These are phyloP conservation scores for Globisporangium megalacanthum DNA, from an alignment of 352 stramenopile genomes.

Conservation along the genomic window DNA sequence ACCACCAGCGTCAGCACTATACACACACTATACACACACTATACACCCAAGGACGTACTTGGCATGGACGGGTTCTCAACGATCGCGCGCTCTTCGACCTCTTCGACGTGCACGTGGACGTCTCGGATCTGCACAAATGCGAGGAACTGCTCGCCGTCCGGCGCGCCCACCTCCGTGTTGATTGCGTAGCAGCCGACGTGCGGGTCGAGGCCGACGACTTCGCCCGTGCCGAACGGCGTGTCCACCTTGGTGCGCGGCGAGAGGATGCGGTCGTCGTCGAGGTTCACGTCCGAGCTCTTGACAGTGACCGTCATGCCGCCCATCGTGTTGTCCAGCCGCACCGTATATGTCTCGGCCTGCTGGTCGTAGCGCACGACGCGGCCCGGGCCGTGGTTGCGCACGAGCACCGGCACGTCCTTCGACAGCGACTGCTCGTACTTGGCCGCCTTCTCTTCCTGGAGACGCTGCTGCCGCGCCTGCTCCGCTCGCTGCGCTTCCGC, in stretches of 20 bases:
- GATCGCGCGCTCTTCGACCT: slow-evolving; percentile 74
- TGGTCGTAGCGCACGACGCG: slow-evolving; percentile 78
- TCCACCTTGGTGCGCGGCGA: slow-evolving; percentile 81
- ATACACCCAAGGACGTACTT: slow-evolving; percentile 38
- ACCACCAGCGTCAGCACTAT: slow-evolving; percentile 11
- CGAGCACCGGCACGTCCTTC: slow-evolving; percentile 82
- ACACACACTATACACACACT: slow-evolving; percentile 1
- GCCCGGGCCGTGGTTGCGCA: slow-evolving; percentile 63
- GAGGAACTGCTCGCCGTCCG: slow-evolving; percentile 75
- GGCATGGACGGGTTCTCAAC: slow-evolving; percentile 73
- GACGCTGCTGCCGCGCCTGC: slow-evolving; percentile 32
- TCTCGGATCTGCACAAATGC: slow-evolving; percentile 83
- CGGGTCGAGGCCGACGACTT: slow-evolving; percentile 78
- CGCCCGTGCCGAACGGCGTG: slow-evolving; percentile 77
- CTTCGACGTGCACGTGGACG: slow-evolving; percentile 57
- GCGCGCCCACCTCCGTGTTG: slow-evolving; percentile 72
- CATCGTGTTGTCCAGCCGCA: slow-evolving; percentile 64
- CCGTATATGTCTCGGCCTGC: slow-evolving; percentile 66
- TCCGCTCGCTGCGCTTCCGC: slow-evolving; percentile 39
- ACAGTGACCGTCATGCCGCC: slow-evolving; percentile 66
- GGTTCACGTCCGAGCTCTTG: slow-evolving; percentile 60
- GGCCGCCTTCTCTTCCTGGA: slow-evolving; percentile 66
- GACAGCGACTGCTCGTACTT: slow-evolving; percentile 85
- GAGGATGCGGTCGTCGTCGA: slow-evolving; percentile 83
- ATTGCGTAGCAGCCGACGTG: slow-evolving; percentile 88